Percentiles rank a stretch among this genome's conserved stretches.
Conservation (phyloP, 2,329 filamentous ascomycete species). For the Leptographium radiaticola region DNA sequence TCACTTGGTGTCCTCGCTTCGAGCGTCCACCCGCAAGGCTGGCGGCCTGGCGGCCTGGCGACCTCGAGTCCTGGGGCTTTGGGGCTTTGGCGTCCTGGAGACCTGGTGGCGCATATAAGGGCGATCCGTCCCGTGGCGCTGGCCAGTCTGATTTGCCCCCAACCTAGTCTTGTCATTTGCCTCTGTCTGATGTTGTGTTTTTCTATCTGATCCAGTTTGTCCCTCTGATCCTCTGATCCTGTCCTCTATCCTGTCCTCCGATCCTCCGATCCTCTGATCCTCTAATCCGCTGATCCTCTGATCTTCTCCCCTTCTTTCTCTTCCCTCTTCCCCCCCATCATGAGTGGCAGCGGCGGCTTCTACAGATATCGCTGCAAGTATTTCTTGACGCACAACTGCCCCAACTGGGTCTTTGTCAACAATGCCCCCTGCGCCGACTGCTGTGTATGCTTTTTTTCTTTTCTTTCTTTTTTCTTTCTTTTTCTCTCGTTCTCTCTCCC, state of each 20-base stretch:
- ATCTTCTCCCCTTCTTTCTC: not conserved
- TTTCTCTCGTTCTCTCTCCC: no score
- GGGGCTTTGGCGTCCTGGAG: no score
- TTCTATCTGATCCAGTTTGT: no score
- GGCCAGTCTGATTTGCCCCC: not conserved
- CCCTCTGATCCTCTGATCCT: no score
- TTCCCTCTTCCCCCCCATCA: conserved; percentile 11
- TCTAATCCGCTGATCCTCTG: not conserved
- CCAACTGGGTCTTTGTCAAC: conserved; percentile 36
- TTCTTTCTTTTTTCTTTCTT: not conserved
- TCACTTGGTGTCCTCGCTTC: no score
- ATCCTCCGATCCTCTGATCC: not conserved
- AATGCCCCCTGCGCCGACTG: conserved; percentile 31
- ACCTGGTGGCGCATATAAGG: not conserved
- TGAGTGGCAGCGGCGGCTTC: conserved; percentile 28
- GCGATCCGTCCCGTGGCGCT: not conserved
- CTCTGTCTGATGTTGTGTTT: not conserved
- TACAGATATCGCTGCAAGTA: conserved; percentile 40
- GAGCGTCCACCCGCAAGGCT: no score
- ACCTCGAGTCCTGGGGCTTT: no score
- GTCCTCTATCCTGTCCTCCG: no score
- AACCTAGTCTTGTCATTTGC: not conserved
- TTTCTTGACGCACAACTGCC: conserved; percentile 33
- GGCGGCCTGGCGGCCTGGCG: no score
- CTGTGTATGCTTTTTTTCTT: conserved; percentile 22